phyloP scores from a whole-genome alignment of 371 early-diverging fungal species.

The Chytridiales sp. region DNA sequence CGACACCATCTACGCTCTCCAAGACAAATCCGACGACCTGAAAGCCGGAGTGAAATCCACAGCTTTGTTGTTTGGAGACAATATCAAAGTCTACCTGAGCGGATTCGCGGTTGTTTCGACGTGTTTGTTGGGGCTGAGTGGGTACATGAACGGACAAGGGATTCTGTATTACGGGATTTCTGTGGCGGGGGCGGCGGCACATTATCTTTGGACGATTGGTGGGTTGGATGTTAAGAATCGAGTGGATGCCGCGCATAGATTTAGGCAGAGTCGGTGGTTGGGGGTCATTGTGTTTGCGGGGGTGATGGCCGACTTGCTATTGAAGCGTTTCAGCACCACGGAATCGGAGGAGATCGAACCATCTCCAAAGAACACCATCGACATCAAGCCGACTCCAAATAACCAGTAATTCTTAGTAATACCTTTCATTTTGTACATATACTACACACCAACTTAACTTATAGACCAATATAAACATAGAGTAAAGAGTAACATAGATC shows the following conservation, averaged over 20 bases:
- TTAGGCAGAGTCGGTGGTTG: constrained; percentile 72
- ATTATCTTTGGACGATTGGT: constrained; percentile 79
- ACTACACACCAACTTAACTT: no score
- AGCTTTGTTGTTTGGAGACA: constrained; percentile 79
- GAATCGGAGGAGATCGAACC: no score
- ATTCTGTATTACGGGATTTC: constrained; percentile 68
- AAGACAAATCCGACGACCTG: constrained; percentile 88
- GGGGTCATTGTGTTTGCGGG: constrained; percentile 76
- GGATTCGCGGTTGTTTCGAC: constrained; percentile 73
- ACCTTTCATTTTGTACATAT: no score
- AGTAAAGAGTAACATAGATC: no score
- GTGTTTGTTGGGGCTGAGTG: constrained; percentile 66
- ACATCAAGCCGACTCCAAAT: no score
- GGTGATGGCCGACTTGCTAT: constrained; percentile 49
- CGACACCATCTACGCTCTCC: constrained; percentile 96
- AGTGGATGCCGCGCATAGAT: constrained; percentile 64
- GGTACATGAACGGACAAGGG: constrained; percentile 78
- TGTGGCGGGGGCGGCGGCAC: constrained; percentile 71
- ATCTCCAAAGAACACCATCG: no score
- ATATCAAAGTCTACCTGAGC: constrained; percentile 68
- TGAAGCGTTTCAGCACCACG: not conserved
- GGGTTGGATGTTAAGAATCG: constrained; percentile 58
- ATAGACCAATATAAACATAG: no score
- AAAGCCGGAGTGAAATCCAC: constrained; percentile 90
- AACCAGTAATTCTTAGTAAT: no score